Evolutionary conservation across 2,329 filamentous ascomycete species (phyloP), one percentile per base, ranked within the genome.

Genomic region (Cryphonectria naterciae): DNA sequence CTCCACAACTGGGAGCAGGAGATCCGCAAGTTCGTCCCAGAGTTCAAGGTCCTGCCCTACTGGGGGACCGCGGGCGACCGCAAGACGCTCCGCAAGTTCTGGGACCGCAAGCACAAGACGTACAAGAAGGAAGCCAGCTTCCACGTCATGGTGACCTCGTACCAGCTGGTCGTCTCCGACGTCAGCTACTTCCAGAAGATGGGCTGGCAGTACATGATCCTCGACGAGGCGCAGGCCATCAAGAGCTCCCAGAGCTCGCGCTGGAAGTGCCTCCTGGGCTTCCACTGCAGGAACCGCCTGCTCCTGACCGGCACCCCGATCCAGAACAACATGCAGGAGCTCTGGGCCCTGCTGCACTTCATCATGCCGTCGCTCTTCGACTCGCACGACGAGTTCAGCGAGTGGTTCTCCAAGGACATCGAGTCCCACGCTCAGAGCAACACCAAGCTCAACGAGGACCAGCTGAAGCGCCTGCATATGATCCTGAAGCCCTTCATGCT

Each of bases 341-440:
- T 99, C 71, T 99, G 96, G 96, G 96, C 96, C 41, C 83, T 99
- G 75, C 87, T 99, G 28, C 96, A 99, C 86, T 99, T 99, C 84
- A 98, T 98, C 84, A 98, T 99, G 96, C 96, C 96, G n/a, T 97
- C 93, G 60, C 86, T 99, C 67, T 99, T 99, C 81, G 96, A 96
- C 81, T 95, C 92, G 0, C 93, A 96, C 81, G 93, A 97, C 78
- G 93, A 96, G 78, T 97, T 97, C 78, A 95, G 92, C 83, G 93
- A 96, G 77, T 97, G 93, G 93, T 97, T 97, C 80, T 95, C 93
- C 68, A 96, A 96, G 82, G 93, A 96, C 75, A 99, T 99, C 73
- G 96, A 99, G 82, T 98, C 95, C 54, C 96, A 99, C 79, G 96
- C 96, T 0, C 95, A 98, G 83, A 98, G 94, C 81, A 98, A 99